Percentiles rank a stretch among this genome's conserved stretches.
These are phyloP conservation scores for Pseudocercospora fijiensis DNA, from an alignment of 2,329 filamentous ascomycete species.

Conservation along the genomic window DNA sequence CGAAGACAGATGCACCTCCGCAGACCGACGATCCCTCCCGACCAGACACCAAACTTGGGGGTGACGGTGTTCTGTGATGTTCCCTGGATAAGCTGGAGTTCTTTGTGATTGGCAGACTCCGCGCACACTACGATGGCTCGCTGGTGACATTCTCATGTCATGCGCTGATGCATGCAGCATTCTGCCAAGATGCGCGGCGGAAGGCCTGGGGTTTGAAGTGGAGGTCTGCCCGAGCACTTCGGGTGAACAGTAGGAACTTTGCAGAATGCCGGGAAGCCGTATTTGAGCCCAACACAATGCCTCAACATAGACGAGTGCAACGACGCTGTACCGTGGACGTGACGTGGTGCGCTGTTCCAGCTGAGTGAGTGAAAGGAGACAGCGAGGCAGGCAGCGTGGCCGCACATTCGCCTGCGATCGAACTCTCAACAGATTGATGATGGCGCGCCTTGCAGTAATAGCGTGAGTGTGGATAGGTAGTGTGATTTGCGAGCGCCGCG, in stretches of 20 bases:
- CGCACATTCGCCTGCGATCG: background rate
- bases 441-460: conserved; percentile 2
- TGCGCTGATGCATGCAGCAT: background rate
- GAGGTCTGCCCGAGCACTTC: background rate
- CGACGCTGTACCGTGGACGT: background rate
- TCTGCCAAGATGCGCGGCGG: background rate
- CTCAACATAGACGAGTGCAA: background rate
- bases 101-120: background rate
- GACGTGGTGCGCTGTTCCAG: background rate
- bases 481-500: background rate
- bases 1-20: background rate
- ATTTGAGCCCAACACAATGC: background rate
- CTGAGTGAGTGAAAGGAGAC: background rate
- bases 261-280: background rate
- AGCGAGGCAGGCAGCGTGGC: background rate
- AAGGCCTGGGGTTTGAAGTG: background rate
- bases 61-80: background rate
- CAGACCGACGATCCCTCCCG: background rate
- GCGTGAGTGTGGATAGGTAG: background rate
- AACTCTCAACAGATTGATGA: background rate
- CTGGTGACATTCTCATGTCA: background rate
- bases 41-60: background rate
- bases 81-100: background rate
- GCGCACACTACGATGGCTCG: background rate
- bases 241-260: background rate